Conservation (phyloP, 495 filamentous ascomycete genomes). For the Symbiotaphrina buchneri region DNA sequence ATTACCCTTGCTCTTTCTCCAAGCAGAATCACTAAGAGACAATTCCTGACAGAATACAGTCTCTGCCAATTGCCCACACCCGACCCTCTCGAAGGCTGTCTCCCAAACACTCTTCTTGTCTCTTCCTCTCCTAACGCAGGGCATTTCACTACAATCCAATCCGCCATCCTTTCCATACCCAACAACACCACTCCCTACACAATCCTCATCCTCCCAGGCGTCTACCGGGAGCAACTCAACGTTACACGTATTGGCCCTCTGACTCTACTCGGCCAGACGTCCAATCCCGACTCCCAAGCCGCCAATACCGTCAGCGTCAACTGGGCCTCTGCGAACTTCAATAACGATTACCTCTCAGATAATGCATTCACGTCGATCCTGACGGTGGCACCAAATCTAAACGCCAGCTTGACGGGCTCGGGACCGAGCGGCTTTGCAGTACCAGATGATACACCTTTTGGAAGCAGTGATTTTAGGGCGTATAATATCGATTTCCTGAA, state of each 20-base stretch:
- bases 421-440: constrained; percentile 32
- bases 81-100: too few relatives aligned
- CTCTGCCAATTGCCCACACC: too few relatives aligned
- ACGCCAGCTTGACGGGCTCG: constrained; percentile 28
- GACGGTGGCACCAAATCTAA: constrained; percentile 30
- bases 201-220: constrained; percentile 29
- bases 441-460: too few relatives aligned
- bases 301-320: constrained; percentile 24
- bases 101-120: too few relatives aligned
- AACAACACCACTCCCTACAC: constrained; percentile 22
- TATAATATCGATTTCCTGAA: too few relatives aligned
- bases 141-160: constrained; percentile 24
- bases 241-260: constrained; percentile 31
- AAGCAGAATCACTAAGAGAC: too few relatives aligned
- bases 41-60: too few relatives aligned
- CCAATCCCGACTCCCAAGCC: constrained; percentile 13
- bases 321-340: constrained; percentile 23
- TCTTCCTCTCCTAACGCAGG: too few relatives aligned
- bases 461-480: too few relatives aligned
- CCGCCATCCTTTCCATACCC: constrained; percentile 28
- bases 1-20: too few relatives aligned
- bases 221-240: constrained; percentile 36
- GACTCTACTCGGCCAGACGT: constrained; percentile 29
- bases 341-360: constrained; percentile 22
- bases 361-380: constrained; percentile 32